phyloP scores from a whole-genome alignment of 352 stramenopile genomes.

The Albugo laibachii region DNA sequence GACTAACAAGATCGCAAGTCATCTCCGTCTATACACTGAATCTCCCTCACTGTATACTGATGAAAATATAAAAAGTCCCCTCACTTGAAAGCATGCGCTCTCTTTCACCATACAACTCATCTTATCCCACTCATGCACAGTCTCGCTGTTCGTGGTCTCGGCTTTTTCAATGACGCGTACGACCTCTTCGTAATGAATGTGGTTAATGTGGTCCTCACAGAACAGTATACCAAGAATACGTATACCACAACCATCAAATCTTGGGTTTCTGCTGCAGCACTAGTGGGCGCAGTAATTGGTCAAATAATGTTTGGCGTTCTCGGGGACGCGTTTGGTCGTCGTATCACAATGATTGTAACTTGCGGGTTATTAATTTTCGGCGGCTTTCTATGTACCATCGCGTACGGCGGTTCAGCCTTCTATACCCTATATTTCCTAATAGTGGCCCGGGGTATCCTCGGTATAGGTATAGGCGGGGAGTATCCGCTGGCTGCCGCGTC shows the following conservation, averaged over 20 bases:
- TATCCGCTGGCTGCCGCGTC: conserved; percentile 8
- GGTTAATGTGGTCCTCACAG: conserved; percentile 59
- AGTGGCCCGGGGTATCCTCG: conserved; percentile 6
- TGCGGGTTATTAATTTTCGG: conserved; percentile 7
- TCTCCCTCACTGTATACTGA: no score
- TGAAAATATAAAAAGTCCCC: no score
- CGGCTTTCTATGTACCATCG: conserved; percentile 6
- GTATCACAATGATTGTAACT: conserved; percentile 9
- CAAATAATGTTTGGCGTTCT: conserved; percentile 6
- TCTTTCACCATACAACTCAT: no score
- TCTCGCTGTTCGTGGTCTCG: conserved; percentile 43
- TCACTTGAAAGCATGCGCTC: no score
- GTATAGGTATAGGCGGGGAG: conserved; percentile 9
- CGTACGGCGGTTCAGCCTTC: conserved; percentile 4
- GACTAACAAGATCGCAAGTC: no score
- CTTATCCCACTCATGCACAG: conserved; percentile 20
- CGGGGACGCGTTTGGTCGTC: conserved; percentile 8
- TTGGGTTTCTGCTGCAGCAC: conserved; percentile 3
- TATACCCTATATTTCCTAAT: conserved; percentile 9
- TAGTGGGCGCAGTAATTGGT: conserved; percentile 7
- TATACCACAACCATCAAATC: conserved; percentile 6
- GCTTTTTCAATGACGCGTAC: conserved; percentile 64
- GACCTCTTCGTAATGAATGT: conserved; percentile 74
- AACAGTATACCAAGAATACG: conserved; percentile 23
- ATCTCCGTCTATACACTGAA: no score